Conservation (phyloP, 441 rosid genomes). For the Brassica hybrid region DNA sequence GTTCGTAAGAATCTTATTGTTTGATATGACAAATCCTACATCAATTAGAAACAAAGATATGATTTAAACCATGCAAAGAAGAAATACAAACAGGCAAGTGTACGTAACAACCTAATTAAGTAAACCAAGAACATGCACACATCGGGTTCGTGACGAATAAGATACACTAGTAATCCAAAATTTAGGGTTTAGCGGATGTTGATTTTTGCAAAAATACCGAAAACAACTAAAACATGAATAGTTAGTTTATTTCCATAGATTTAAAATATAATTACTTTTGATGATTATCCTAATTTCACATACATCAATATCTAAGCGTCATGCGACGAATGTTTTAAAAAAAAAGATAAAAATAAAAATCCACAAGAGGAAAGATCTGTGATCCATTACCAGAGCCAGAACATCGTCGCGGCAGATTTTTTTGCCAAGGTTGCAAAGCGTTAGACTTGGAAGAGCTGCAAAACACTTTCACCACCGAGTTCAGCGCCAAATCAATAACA, state of each 20-base stretch:
- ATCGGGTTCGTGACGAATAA: not conserved
- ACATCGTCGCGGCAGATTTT: conserved; percentile 57
- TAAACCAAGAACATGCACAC: conserved; percentile 4
- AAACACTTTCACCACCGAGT: conserved; percentile 73
- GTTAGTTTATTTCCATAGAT: not conserved
- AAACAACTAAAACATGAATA: not conserved
- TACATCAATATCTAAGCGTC: not conserved
- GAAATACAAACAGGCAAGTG: not conserved
- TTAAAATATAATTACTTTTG: not conserved
- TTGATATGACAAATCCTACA: conserved; percentile 43
- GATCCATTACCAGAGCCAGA: conserved; percentile 59
- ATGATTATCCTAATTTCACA: not conserved
- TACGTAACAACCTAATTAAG: not conserved
- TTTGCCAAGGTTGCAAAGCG: conserved; percentile 77
- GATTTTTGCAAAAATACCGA: not conserved
- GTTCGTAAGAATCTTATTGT: conserved; percentile 68
- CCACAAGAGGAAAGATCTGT: not conserved
- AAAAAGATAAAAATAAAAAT: not conserved
- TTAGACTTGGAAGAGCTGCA: conserved; percentile 61
- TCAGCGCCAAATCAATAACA: conserved; percentile 59
- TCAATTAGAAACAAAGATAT: not conserved
- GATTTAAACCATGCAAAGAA: not conserved
- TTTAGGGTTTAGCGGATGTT: not conserved
- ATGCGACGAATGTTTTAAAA: not conserved
- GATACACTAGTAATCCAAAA: not conserved